These are phyloP conservation scores for Irpex rosettiformis DNA, from an alignment of 1,284 basidiomycete species.

Conservation along the genomic window DNA sequence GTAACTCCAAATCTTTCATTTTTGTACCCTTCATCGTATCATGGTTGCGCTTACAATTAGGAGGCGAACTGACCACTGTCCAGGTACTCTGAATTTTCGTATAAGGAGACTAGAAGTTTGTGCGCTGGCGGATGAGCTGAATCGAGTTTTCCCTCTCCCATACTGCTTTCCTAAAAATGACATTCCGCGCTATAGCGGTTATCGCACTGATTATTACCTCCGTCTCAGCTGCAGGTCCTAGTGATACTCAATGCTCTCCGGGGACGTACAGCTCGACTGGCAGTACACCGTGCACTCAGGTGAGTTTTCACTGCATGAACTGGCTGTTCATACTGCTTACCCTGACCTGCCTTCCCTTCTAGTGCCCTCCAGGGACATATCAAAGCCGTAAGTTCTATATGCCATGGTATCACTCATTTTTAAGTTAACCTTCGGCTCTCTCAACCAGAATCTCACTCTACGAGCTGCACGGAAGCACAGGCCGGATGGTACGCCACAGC, in stretches of 20 bases:
- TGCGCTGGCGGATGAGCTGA: too few relatives aligned
- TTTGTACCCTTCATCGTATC: too few relatives aligned
- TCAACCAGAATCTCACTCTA: slow-evolving; percentile 11
- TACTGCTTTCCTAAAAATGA: neutral
- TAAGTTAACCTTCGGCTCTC: neutral
- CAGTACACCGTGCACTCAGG: neutral
- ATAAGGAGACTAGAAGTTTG: too few relatives aligned
- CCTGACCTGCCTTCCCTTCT: neutral
- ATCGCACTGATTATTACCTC: neutral
- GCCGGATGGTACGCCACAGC: slow-evolving; percentile 16
- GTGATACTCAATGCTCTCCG: neutral
- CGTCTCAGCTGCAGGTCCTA: neutral
- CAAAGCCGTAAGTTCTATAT: slow-evolving; percentile 5
- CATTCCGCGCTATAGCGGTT: neutral
- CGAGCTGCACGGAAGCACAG: slow-evolving; percentile 11
- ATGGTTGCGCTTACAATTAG: too few relatives aligned
- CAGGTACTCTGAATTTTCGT: too few relatives aligned
- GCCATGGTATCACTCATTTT: neutral
- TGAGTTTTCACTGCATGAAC: neutral
- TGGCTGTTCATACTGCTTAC: neutral
- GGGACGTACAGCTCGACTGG: slow-evolving; percentile 2
- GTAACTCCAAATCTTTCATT: too few relatives aligned
- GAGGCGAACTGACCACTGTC: too few relatives aligned
- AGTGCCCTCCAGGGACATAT: slow-evolving; percentile 13
- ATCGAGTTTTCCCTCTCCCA: neutral